These are phyloP conservation scores for Lentinula sp. DNA, from an alignment of 768 basidiomycete species.

Conservation along the genomic window DNA sequence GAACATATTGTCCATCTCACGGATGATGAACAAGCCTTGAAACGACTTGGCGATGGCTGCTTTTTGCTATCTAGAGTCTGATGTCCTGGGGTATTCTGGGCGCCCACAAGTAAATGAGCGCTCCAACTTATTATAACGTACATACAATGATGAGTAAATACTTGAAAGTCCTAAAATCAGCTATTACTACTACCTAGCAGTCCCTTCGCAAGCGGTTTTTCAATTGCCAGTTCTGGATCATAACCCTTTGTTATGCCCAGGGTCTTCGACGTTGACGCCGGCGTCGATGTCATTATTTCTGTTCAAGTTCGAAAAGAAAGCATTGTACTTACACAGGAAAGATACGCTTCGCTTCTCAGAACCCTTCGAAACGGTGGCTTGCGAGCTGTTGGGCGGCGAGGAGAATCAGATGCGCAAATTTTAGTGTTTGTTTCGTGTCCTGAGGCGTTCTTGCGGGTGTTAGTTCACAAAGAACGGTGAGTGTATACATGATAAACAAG, in stretches of 20 bases:
- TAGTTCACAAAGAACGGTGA: slow-evolving; percentile 73
- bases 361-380: slow-evolving; percentile 58
- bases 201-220: too few relatives aligned
- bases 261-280: slow-evolving; percentile 8
- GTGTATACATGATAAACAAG: slow-evolving; percentile 20
- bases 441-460: slow-evolving; percentile 49
- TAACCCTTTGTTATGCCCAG: neutral
- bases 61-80: too few relatives aligned
- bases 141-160: neutral
- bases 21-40: too few relatives aligned
- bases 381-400: slow-evolving; percentile 66
- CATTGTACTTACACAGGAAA: slow-evolving; percentile 55
- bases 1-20: too few relatives aligned
- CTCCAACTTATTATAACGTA: neutral
- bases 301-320: slow-evolving; percentile 53
- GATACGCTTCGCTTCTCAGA: slow-evolving; percentile 60
- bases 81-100: too few relatives aligned
- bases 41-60: too few relatives aligned
- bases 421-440: slow-evolving; percentile 75
- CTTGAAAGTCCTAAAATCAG: too few relatives aligned
- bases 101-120: neutral
- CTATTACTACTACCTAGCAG: too few relatives aligned
- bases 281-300: slow-evolving; percentile 70
- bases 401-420: slow-evolving; percentile 67
- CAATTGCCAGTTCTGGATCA: too few relatives aligned